Base-by-base conservation (phyloP, 305 asterid species). In the Fraxinus floribunda region DNA sequence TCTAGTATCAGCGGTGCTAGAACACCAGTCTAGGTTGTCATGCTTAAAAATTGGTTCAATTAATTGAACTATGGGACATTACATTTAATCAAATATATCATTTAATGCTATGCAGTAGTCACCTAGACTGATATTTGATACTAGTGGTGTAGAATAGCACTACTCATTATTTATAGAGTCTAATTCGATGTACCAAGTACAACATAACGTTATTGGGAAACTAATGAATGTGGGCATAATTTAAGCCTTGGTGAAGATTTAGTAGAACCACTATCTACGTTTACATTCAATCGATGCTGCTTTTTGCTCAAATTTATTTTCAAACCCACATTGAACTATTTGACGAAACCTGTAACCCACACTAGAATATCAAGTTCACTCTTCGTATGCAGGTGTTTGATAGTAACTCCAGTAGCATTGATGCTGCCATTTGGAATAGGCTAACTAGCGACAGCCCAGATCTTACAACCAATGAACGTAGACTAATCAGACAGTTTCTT, bases 391-490 rank as follows among this genome's bases (percentile, higher is more conserved):
- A 96, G 99, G 97, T 96, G 84, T 60, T 78, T 4, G 92, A 82
- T 62, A 87, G 89, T 22, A 72, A 87, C 60, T 87, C 94, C 7
- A 83, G 84, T 74, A 88, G 91, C 88, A 78, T 39, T 15, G 84
- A 57, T 41, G 85, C 91, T 83, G 88, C 80, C 38, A 84, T 90
- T 24, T 88, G 98, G 79, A 88, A 79, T 73, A 90, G 97, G 88
- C 57, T 96, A 84, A 78, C 84, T 1, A 83, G 92, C 8, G 97
- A 93, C 20, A 94, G 92, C 60, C 97, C 97, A 57, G 76, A 83
- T 77, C 97, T 94, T 79, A 88, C 97, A 1, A 81, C 80, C 72
- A 55, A 85, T 7, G 98, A 93, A 81, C 91, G 95, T 60, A 73
- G 85, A 79, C 73, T 66, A 71, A 91, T 93, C 41, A 81, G 86